Base-by-base conservation (phyloP, 768 basidiomycete species). In the Lactarius quietus region DNA sequence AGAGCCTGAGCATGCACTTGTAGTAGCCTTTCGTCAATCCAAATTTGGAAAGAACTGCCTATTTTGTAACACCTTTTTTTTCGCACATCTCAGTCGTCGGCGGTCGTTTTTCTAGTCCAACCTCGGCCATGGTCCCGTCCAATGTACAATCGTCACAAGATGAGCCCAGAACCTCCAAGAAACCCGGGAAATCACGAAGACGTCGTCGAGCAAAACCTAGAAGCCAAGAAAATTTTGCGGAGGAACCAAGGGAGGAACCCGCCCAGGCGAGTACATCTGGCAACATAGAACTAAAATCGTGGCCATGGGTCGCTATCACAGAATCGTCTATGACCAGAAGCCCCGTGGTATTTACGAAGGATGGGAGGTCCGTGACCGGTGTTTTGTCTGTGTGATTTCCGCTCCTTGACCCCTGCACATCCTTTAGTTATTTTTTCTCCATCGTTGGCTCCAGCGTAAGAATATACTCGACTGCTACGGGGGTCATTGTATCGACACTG, bases 401-500 rank as follows among this genome's bases (percentile, higher is more conserved):
- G 20, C 45, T 28, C 35, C 29, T 56, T 63, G 70, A 70, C 59
- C 38, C 63, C 56, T 71, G 54, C 70, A 61, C 48, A 28, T 53
- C 63, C 55, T 66, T 29, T 62, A 92, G 96, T 72, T 92, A 96
- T 78, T 95, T 93, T 81, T 94, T 98, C 76, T 85, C 91, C 53
- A 83, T 94, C 52, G 84, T 87, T 15, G 90, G 90, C n/a, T 80
- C 87, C 9, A 84, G 87, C 5, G 85, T 98, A 66, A 90, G 93
- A 75, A 90, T 98, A 65, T 84, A 93, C 74, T 91, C 93, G n/a
- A 83, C 84, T 31, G 72, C 82, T 29, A 90, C 89, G 28, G 89
- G 92, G 17, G 81, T 89, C 70, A 82, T 94, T 57, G 86, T 95
- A 52, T 92, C 93, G 33, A 93, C 91, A 0, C 80, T 97, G n/a